These are phyloP conservation scores for Aureobasidium leucospermi DNA, from an alignment of 2,329 filamentous ascomycete genomes.

Conservation along the genomic window DNA sequence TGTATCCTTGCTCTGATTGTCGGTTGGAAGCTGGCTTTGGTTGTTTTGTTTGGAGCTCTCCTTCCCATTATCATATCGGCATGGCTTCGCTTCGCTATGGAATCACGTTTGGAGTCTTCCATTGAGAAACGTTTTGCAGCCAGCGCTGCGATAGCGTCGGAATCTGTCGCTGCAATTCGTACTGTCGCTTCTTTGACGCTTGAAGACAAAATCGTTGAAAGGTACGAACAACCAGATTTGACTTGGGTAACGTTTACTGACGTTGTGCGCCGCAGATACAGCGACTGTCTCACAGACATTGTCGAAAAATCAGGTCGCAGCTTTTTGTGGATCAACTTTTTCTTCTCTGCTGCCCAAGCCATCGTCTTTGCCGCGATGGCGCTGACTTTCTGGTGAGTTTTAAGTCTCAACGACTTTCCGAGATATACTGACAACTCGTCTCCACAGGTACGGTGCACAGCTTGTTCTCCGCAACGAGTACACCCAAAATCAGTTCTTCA, in stretches of 20 bases:
- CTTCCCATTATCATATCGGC: slow-evolving; percentile 27
- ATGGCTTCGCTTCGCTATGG: slow-evolving; percentile 28
- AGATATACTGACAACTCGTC: no score
- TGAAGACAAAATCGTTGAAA: slow-evolving; percentile 49
- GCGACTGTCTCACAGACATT: slow-evolving; percentile 41
- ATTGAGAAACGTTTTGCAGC: slow-evolving; percentile 25
- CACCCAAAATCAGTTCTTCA: slow-evolving; percentile 43
- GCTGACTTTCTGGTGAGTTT: slow-evolving; percentile 23
- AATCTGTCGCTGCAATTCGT: slow-evolving; percentile 29
- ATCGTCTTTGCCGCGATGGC: slow-evolving; percentile 44
- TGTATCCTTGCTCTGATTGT: slow-evolving; percentile 26
- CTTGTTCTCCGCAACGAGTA: slow-evolving; percentile 28
- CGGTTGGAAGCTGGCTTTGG: slow-evolving; percentile 32
- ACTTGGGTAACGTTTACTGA: no score
- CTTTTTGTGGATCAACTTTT: slow-evolving; percentile 49
- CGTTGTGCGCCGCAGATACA: no score
- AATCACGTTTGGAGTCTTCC: slow-evolving; percentile 25
- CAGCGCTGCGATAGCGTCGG: slow-evolving; percentile 29
- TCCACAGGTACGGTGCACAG: slow-evolving; percentile 25
- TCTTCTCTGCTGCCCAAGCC: slow-evolving; percentile 59
- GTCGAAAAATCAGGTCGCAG: slow-evolving; percentile 50
- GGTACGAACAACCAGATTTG: slow-evolving; percentile 43
- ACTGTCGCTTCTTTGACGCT: slow-evolving; percentile 55
- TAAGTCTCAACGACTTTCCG: no score
- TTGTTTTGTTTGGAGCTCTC: slow-evolving; percentile 27